These are phyloP conservation scores for Globisporangium uncinulatum DNA, from an alignment of 352 stramenopile genomes.

Conservation along the genomic window DNA sequence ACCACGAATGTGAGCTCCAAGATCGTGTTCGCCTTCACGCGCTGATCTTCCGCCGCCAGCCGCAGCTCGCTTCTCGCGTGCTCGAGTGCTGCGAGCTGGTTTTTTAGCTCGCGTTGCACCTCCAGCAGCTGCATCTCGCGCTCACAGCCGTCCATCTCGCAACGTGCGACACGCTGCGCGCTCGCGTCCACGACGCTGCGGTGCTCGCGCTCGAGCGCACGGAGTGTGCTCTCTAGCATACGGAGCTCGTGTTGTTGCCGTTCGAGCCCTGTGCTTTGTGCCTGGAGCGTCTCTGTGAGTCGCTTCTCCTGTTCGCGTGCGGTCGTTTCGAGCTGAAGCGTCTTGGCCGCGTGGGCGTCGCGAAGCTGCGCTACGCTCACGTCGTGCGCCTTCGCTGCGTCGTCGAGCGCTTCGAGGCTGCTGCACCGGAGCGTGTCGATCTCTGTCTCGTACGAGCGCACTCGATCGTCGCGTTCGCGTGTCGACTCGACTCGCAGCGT, in stretches of 20 bases:
- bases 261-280: slow-evolving; percentile 21
- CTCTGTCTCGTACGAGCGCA: slow-evolving; percentile 43
- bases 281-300: slow-evolving; percentile 15
- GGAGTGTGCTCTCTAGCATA: slow-evolving; percentile 18
- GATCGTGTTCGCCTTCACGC: slow-evolving; percentile 54
- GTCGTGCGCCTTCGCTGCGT: slow-evolving; percentile 20
- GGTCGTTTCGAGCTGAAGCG: slow-evolving; percentile 37
- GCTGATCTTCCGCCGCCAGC: slow-evolving; percentile 29
- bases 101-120: slow-evolving; percentile 18
- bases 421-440: slow-evolving; percentile 29
- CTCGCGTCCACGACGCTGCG: slow-evolving; percentile 13
- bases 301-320: slow-evolving; percentile 37
- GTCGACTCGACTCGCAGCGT: slow-evolving; percentile 7
- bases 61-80: slow-evolving; percentile 21
- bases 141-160: slow-evolving; percentile 37
- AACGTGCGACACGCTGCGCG: slow-evolving; percentile 21
- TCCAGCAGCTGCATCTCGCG: slow-evolving; percentile 21
- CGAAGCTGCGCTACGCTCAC: slow-evolving; percentile 29
- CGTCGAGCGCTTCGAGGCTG: slow-evolving; percentile 34
- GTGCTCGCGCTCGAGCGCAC: slow-evolving; percentile 13
- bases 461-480: slow-evolving; percentile 16
- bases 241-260: slow-evolving; percentile 14
- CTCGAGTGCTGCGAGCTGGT: slow-evolving; percentile 20
- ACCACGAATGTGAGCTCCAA: slow-evolving; percentile 74
- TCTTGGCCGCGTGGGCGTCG: slow-evolving; percentile 30